phyloP scores from a whole-genome alignment of 768 basidiomycete species.

The Boletus pseudopeckii region DNA sequence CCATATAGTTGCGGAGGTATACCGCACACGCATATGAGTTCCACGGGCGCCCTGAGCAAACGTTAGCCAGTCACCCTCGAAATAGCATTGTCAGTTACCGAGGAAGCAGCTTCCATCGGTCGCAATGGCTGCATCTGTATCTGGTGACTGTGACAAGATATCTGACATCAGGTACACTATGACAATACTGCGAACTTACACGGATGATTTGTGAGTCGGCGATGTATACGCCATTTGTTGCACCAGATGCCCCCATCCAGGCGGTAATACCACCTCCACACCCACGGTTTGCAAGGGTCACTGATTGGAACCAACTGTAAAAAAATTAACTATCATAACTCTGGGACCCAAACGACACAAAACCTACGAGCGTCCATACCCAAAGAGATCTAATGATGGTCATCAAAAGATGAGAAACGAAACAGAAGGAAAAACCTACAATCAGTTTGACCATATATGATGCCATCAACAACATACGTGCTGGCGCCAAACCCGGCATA shows the following conservation, averaged over 20 bases:
- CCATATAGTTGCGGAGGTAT: conserved; percentile 55
- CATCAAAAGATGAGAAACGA: background rate
- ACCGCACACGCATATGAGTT: conserved; percentile 55
- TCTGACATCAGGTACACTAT: background rate
- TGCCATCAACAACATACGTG: conserved; percentile 60
- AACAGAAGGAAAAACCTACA: conserved; percentile 37
- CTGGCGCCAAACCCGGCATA: conserved; percentile 57
- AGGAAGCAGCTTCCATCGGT: conserved; percentile 49
- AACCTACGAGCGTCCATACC: conserved; percentile 7
- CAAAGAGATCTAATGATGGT: conserved; percentile 12
- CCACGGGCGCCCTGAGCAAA: conserved; percentile 49
- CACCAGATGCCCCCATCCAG: conserved; percentile 49
- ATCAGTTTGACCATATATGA: conserved; percentile 62
- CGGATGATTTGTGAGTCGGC: conserved; percentile 53
- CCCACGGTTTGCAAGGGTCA: conserved; percentile 56
- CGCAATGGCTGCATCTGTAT: conserved; percentile 48
- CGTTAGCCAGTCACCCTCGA: background rate
- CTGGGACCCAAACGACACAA: background rate
- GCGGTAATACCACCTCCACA: conserved; percentile 66
- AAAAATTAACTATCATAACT: background rate
- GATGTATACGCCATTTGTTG: conserved; percentile 54
- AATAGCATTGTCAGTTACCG: conserved; percentile 29
- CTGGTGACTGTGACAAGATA: conserved; percentile 45
- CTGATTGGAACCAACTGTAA: conserved; percentile 56
- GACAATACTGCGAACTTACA: conserved; percentile 32